phyloP scores from a whole-genome alignment of 805 yeast species.

The Dipodascopsis tothii region DNA sequence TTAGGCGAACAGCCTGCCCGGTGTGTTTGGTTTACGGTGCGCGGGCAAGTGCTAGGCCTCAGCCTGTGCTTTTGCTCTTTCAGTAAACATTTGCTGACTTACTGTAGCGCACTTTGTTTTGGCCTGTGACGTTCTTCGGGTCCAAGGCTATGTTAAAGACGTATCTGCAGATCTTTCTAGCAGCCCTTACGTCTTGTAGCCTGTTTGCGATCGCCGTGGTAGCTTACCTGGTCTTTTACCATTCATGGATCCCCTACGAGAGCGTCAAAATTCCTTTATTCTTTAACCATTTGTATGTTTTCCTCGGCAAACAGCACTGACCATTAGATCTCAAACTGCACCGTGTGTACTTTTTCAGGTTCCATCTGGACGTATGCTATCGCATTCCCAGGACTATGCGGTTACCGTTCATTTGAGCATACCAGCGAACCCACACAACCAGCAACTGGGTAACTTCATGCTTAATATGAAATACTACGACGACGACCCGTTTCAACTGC shows the following conservation, averaged over 20 bases:
- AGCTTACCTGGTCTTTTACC: slow-evolving; percentile 13
- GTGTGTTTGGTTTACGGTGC: too few species aligned
- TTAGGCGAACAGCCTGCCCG: too few species aligned
- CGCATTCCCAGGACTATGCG: slow-evolving; percentile 23
- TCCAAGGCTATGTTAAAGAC: slow-evolving; percentile 12
- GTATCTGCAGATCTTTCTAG: slow-evolving; percentile 12
- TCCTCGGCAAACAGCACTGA: not conserved
- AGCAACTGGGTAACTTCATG: slow-evolving; percentile 31
- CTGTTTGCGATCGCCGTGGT: slow-evolving; percentile 9
- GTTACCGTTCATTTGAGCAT: slow-evolving; percentile 27
- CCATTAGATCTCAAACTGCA: not conserved
- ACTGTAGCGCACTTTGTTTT: too few species aligned
- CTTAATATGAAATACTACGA: slow-evolving; percentile 24
- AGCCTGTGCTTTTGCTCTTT: too few species aligned
- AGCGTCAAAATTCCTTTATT: slow-evolving; percentile 12
- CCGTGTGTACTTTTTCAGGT: not conserved
- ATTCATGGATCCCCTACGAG: slow-evolving; percentile 16
- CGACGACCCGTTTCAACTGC: slow-evolving; percentile 10
- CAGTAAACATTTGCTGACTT: too few species aligned
- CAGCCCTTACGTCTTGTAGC: slow-evolving; percentile 1
- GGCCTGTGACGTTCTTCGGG: slow-evolving; percentile 4
- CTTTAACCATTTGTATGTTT: slow-evolving; percentile 12
- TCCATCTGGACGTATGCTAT: not conserved
- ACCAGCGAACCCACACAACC: slow-evolving; percentile 30
- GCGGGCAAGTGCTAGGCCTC: too few species aligned